Evolutionary conservation across 2,329 filamentous ascomycete species (phyloP).

Genomic region (Ceratocystis eucalypticola): DNA sequence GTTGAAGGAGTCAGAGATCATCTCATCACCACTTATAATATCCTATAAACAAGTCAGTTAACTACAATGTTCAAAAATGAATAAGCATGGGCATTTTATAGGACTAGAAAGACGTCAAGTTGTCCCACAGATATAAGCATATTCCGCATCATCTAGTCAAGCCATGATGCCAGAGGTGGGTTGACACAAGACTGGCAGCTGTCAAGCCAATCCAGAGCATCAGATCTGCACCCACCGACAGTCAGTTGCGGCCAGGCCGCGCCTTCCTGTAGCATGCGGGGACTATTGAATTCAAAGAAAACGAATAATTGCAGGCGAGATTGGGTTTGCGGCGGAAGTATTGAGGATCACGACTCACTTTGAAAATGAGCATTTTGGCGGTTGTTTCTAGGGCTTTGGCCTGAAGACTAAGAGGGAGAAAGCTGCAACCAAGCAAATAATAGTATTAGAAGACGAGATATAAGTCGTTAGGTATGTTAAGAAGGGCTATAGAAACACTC

Average conservation of each 20-base stretch:
- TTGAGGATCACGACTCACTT: conserved; percentile 34
- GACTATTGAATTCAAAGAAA: background rate
- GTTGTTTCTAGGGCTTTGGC: conserved; percentile 21
- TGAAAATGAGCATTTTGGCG: conserved; percentile 62
- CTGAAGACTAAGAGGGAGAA: background rate
- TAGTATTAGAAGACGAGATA: background rate
- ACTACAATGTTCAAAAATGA: background rate
- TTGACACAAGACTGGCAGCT: too few species aligned
- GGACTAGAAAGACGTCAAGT: background rate
- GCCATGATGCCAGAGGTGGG: too few species aligned
- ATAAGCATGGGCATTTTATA: background rate
- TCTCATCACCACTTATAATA: conserved; percentile 77
- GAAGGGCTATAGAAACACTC: conserved; percentile 12
- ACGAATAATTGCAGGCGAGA: background rate
- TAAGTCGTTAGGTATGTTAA: conserved; percentile 5
- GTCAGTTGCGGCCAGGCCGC: background rate
- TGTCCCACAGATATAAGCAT: too few species aligned
- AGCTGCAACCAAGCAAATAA: background rate
- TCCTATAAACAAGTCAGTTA: conserved; percentile 45
- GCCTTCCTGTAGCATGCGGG: background rate
- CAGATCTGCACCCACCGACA: background rate
- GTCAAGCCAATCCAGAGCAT: background rate
- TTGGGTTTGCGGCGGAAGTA: background rate
- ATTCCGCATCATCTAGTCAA: too few species aligned
- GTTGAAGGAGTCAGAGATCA: conserved; percentile 90